Conservation (phyloP, 805 yeast species). For the Spathaspora arborariae region DNA sequence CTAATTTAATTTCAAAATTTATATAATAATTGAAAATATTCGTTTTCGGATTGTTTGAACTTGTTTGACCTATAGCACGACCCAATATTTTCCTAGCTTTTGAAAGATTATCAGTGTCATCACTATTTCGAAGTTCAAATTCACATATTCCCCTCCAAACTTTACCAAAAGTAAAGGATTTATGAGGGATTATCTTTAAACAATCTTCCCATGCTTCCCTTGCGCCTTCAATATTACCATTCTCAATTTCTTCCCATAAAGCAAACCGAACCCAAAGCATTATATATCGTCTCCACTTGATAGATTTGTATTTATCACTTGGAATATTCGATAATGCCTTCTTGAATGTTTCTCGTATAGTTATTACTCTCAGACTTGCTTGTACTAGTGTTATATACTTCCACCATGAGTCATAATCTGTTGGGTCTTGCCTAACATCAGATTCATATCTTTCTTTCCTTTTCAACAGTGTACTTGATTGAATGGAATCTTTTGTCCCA, state of each 20-base stretch:
- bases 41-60: constrained; percentile 45
- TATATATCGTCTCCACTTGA: constrained; percentile 65
- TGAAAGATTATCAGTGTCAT: constrained; percentile 21
- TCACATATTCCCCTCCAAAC: constrained; percentile 70
- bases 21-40: constrained; percentile 65
- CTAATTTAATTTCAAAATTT: constrained; percentile 58
- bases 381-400: constrained; percentile 48
- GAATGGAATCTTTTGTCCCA: constrained; percentile 55
- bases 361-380: not conserved
- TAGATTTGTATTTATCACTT: constrained; percentile 21
- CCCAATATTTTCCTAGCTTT: constrained; percentile 71
- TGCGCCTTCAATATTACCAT: constrained; percentile 41
- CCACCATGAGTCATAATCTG: constrained; percentile 85
- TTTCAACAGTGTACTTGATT: constrained; percentile 47
- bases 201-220: constrained; percentile 50
- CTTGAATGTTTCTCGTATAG: constrained; percentile 27
- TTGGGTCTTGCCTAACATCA: constrained; percentile 42
- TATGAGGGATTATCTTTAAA: constrained; percentile 52
- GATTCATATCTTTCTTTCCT: constrained; percentile 55
- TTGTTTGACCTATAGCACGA: constrained; percentile 55
- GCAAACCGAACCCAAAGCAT: constrained; percentile 69
- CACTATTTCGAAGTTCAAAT: constrained; percentile 66
- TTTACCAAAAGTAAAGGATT: constrained; percentile 61
- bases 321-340: constrained; percentile 44
- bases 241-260: constrained; percentile 52